phyloP scores from a whole-genome alignment of 2,329 filamentous ascomycete species.

The Cercospora nicotianae region DNA sequence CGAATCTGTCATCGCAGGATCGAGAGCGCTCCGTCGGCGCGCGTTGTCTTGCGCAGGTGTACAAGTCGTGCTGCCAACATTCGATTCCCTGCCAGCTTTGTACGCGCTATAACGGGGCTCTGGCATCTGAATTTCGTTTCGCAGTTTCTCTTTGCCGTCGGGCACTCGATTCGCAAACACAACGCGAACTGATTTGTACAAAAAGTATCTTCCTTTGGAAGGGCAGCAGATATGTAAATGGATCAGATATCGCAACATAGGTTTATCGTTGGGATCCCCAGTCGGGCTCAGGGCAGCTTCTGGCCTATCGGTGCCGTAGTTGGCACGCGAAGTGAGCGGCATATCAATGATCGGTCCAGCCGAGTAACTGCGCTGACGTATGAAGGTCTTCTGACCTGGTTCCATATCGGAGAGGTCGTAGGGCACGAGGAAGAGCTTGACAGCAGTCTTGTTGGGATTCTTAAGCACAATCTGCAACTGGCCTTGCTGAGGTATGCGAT shows the following conservation, averaged over 20 bases:
- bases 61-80: conserved; percentile 26
- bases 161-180: conserved; percentile 97
- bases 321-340: conserved; percentile 51
- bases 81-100: conserved; percentile 60
- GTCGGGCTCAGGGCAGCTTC: conserved; percentile 54
- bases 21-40: conserved; percentile 24
- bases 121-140: conserved; percentile 84
- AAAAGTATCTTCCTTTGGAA: conserved; percentile 76
- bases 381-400: conserved; percentile 90
- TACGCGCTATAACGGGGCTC: conserved; percentile 85
- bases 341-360: conserved; percentile 80
- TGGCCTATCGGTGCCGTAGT: conserved; percentile 54
- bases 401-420: conserved; percentile 94
- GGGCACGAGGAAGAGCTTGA: conserved; percentile 91
- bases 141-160: conserved; percentile 88
- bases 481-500: conserved; percentile 89
- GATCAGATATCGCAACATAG: conserved; percentile 82
- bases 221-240: conserved; percentile 93
- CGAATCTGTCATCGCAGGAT: conserved; percentile 12
- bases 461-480: conserved; percentile 97
- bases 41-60: conserved; percentile 18
- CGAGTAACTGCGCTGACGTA: conserved; percentile 91
- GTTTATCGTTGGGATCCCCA: conserved; percentile 59
- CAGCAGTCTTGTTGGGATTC: conserved; percentile 96
- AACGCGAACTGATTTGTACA: conserved; percentile 89